Evolutionary conservation across 805 yeast species (phyloP), one percentile per base, ranked within the genome.

Genomic region (Candida ovalis): DNA sequence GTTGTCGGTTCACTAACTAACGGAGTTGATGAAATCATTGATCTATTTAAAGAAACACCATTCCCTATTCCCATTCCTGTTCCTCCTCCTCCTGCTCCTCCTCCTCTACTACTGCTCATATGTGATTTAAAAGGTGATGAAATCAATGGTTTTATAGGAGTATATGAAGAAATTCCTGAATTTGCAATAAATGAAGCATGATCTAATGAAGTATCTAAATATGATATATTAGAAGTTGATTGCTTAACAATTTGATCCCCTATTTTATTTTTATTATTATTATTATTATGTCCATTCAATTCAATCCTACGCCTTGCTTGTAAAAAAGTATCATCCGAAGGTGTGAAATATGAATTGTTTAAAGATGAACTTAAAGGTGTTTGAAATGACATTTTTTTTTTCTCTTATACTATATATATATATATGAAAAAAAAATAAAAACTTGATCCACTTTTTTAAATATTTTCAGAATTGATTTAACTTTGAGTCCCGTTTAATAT

Each of bases 71-170:
- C n/a, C n/a, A n/a, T n/a, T n/a, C n/a, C n/a, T n/a, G n/a, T n/a
- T n/a, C n/a, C n/a, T n/a, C n/a, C n/a, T n/a, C n/a, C n/a, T n/a
- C n/a, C n/a, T n/a, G n/a, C n/a, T n/a, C n/a, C n/a, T n/a, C n/a
- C n/a, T n/a, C n/a, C n/a, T n/a, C n/a, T n/a, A n/a, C n/a, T n/a
- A 35, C 38, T 35, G 22, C 17, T 35, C 13, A 35, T n/a, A 4
- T 35, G 38, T 3, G 62, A 46, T 49, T 60, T 61, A 51, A 66
- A 63, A 2, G 71, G 70, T 2, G 71, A 64, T 24, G 61, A 55
- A 17, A 64, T 59, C 25, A 67, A 53, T 21, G 69, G 64, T 44
- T 61, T 66, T 35, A 64, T 56, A 2, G 69, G 69, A 1, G 69
- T 58, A 39, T 58, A 49, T 3, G 61, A 49, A 3, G 58, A 42